These are phyloP conservation scores for Thelonectria olida DNA, from an alignment of 2,329 filamentous ascomycete genomes.

Conservation along the genomic window DNA sequence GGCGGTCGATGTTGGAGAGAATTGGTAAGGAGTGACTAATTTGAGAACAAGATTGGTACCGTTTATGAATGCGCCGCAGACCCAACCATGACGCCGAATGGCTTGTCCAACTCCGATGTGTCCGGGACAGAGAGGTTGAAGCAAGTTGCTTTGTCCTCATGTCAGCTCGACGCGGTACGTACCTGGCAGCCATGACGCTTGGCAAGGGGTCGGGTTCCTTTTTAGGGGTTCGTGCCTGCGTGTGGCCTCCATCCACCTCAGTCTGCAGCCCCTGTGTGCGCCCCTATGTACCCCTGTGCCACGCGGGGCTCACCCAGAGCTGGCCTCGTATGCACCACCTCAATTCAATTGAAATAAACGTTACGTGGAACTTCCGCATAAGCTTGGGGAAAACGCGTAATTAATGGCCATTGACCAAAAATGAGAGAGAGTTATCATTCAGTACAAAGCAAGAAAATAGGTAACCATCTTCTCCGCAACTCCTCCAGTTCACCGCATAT, in stretches of 20 bases:
- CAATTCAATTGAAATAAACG: background rate
- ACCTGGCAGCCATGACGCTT: constrained; percentile 3
- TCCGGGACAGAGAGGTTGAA: background rate
- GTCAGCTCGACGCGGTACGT: constrained; percentile 6
- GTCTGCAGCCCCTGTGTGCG: background rate
- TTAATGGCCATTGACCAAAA: background rate
- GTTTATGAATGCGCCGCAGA: background rate
- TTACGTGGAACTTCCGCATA: too few species aligned
- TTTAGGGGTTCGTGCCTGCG: constrained; percentile 8
- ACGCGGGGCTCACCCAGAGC: too few species aligned
- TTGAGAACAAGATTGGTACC: background rate
- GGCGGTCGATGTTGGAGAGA: background rate
- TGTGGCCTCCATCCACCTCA: too few species aligned
- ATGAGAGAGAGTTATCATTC: background rate
- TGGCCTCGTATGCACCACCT: too few species aligned
- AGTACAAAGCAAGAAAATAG: constrained; percentile 1
- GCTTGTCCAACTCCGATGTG: background rate
- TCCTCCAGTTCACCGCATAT: background rate
- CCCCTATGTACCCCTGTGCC: background rate
- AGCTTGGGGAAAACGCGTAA: background rate
- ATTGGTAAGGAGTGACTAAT: background rate
- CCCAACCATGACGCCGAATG: constrained; percentile 12
- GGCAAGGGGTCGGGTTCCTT: constrained; percentile 2
- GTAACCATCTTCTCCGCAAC: constrained; percentile 3
- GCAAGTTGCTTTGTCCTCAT: constrained; percentile 6